These are phyloP conservation scores for Pelargonium hybrid DNA, from an alignment of 441 rosid species.

Conservation along the genomic window DNA sequence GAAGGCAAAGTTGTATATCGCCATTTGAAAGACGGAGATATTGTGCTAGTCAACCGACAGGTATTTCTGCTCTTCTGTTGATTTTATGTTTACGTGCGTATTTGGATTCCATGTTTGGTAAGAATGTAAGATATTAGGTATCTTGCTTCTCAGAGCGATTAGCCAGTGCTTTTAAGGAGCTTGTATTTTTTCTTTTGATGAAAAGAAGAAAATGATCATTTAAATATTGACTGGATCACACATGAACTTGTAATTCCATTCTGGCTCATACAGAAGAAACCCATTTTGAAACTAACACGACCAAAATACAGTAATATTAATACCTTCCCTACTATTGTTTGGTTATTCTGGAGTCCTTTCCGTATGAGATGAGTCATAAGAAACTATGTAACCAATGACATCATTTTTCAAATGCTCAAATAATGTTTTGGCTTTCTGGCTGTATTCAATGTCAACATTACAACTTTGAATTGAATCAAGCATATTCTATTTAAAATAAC, in stretches of 20 bases:
- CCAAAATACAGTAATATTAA: neutral
- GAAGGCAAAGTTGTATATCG: conserved; percentile 86
- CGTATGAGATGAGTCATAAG: neutral
- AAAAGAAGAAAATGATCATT: neutral
- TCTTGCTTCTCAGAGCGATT: neutral
- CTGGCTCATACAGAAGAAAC: neutral
- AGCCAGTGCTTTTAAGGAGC: neutral
- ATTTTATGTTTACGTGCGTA: neutral
- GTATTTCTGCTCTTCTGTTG: conserved; percentile 24
- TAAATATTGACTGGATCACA: neutral
- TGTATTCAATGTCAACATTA: neutral
- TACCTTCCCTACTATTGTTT: neutral
- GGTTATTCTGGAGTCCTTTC: neutral
- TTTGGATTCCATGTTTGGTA: neutral
- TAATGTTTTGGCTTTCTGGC: neutral
- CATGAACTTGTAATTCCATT: neutral
- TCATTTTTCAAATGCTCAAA: neutral
- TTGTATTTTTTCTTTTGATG: neutral
- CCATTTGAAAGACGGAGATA: conserved; percentile 90
- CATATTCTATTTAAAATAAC: neutral
- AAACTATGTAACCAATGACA: neutral
- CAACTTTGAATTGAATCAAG: neutral
- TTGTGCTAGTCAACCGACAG: conserved; percentile 95
- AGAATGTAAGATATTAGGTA: neutral
- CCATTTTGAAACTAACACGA: neutral